Conservation (phyloP, 2,329 filamentous ascomycete species). For the Dryadomyces quercus-mongolicae region DNA sequence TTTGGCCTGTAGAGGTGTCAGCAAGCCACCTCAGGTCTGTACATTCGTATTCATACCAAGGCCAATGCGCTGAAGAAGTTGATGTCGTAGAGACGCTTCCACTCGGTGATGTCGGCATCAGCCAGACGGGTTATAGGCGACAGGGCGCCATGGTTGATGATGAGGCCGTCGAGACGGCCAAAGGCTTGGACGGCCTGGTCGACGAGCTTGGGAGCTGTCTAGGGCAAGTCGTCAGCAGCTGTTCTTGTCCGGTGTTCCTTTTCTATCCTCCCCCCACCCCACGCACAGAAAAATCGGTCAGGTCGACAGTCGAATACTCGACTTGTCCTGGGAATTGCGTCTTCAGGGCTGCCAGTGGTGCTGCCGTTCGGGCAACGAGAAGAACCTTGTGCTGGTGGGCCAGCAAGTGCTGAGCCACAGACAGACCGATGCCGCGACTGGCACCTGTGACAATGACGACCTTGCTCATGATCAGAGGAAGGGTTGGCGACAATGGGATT, state of each 20-base stretch:
- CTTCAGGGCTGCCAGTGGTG: slow-evolving; percentile 37
- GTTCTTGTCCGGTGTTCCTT: neutral
- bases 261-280: no score
- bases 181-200: slow-evolving; percentile 55
- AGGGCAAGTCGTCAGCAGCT: neutral
- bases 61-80: slow-evolving; percentile 80
- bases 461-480: slow-evolving; percentile 21
- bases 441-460: slow-evolving; percentile 59
- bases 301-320: slow-evolving; percentile 42
- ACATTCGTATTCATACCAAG: slow-evolving; percentile 53
- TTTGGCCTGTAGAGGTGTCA: slow-evolving; percentile 44
- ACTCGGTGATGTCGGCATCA: slow-evolving; percentile 57
- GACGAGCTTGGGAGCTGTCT: slow-evolving; percentile 50
- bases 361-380: slow-evolving; percentile 41
- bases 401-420: slow-evolving; percentile 39
- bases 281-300: slow-evolving; percentile 24
- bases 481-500: neutral
- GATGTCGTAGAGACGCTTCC: slow-evolving; percentile 64
- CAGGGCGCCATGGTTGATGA: slow-evolving; percentile 80
- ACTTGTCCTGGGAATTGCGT: slow-evolving; percentile 39
- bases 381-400: slow-evolving; percentile 44
- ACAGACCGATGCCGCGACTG: slow-evolving; percentile 50
- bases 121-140: slow-evolving; percentile 61
- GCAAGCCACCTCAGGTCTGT: slow-evolving; percentile 7
- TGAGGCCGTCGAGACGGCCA: slow-evolving; percentile 63